These are phyloP conservation scores for Pichia cabralensis DNA, from an alignment of 805 yeast genomes.

Conservation along the genomic window DNA sequence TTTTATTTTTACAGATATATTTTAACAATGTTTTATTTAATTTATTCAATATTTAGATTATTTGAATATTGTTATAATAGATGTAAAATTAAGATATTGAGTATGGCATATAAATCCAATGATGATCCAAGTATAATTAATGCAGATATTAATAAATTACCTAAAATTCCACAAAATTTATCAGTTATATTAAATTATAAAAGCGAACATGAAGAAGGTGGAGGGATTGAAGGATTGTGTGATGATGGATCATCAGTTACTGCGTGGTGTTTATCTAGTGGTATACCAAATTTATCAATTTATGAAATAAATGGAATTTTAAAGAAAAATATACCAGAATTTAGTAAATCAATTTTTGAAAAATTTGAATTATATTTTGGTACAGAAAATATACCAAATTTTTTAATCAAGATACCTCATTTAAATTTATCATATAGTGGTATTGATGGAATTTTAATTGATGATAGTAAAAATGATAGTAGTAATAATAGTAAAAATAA, in stretches of 20 bases:
- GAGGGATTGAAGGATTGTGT: slow-evolving; percentile 76
- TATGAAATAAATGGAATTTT: slow-evolving; percentile 74
- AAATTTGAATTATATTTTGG: slow-evolving; percentile 70
- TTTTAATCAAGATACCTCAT: slow-evolving; percentile 59
- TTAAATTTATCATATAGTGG: slow-evolving; percentile 39
- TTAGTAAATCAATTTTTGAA: slow-evolving; percentile 45
- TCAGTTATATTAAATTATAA: slow-evolving; percentile 68
- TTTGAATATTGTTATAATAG: slow-evolving; percentile 42
- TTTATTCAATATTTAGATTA: slow-evolving; percentile 47
- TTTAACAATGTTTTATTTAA: slow-evolving; percentile 41
- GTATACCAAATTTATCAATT: slow-evolving; percentile 58
- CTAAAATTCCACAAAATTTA: slow-evolving; percentile 69
- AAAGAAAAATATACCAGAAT: slow-evolving; percentile 42
- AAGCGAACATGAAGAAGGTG: slow-evolving; percentile 76
- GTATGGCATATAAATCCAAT: slow-evolving; percentile 56
- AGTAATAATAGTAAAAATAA: background rate
- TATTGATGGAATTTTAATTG: slow-evolving; percentile 25
- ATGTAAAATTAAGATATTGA: slow-evolving; percentile 45
- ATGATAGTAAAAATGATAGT: background rate
- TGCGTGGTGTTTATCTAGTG: slow-evolving; percentile 89
- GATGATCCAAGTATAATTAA: slow-evolving; percentile 80
- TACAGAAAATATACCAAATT: slow-evolving; percentile 52
- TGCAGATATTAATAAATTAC: slow-evolving; percentile 62
- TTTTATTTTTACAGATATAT: slow-evolving; percentile 37
- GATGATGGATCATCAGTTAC: slow-evolving; percentile 67